phyloP scores from a whole-genome alignment of 2,329 filamentous ascomycete genomes.

The Exutisphaerella laricina region DNA sequence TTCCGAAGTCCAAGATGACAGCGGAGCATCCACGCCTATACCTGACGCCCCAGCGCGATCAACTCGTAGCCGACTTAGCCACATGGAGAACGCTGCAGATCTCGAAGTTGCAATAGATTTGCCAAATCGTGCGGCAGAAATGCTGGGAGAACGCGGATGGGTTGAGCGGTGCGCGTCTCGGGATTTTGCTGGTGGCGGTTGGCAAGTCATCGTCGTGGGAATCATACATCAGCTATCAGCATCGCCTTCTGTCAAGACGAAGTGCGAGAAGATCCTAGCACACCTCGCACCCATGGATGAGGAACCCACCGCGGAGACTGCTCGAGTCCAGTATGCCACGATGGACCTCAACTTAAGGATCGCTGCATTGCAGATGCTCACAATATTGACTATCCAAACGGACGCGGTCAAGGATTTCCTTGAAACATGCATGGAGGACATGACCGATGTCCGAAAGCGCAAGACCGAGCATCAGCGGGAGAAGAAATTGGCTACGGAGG shows the following conservation, averaged over 20 bases:
- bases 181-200: slow-evolving; percentile 81
- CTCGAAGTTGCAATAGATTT: slow-evolving; percentile 29
- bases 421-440: slow-evolving; percentile 85
- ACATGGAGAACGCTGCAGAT: slow-evolving; percentile 67
- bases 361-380: slow-evolving; percentile 74
- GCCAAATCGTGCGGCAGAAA: slow-evolving; percentile 66
- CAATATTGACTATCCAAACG: slow-evolving; percentile 78
- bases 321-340: slow-evolving; percentile 63
- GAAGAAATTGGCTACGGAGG: slow-evolving; percentile 53
- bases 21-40: slow-evolving; percentile 50
- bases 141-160: slow-evolving; percentile 73
- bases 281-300: slow-evolving; percentile 73
- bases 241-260: slow-evolving; percentile 61
- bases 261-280: slow-evolving; percentile 72
- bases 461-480: slow-evolving; percentile 89
- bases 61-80: slow-evolving; percentile 70
- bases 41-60: slow-evolving; percentile 72
- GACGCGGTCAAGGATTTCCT: slow-evolving; percentile 82
- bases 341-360: slow-evolving; percentile 81
- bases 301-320: slow-evolving; percentile 70
- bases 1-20: slow-evolving; percentile 60
- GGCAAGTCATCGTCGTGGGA: slow-evolving; percentile 85
- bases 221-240: slow-evolving; percentile 79
- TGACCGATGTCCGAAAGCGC: slow-evolving; percentile 91
- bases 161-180: slow-evolving; percentile 75